Evolutionary conservation across 331 rosid genomes (phyloP).

Genomic region (Phaseolus coccineus): DNA sequence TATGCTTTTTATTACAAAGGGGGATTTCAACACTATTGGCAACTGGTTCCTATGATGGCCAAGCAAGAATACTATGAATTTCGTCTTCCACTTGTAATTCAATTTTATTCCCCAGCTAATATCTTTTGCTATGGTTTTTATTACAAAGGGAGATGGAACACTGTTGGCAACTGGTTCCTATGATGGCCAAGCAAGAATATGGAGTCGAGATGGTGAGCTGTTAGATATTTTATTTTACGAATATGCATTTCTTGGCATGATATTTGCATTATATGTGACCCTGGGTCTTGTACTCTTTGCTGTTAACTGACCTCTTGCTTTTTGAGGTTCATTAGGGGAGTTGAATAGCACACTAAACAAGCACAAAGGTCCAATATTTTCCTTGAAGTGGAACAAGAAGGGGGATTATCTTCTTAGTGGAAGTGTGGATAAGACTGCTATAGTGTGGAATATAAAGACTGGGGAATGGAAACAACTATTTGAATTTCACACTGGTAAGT

Average conservation of each 20-base stretch:
- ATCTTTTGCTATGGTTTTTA: conserved; percentile 18
- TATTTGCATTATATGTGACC: not conserved
- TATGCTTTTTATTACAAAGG: conserved; percentile 43
- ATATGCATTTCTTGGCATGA: conserved; percentile 34
- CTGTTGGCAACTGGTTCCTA: conserved; percentile 69
- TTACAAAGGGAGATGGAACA: conserved; percentile 60
- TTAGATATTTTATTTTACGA: conserved; percentile 7
- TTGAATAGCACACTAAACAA: conserved; percentile 50
- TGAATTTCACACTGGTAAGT: conserved; percentile 62
- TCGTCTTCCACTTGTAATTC: not conserved
- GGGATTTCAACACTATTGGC: conserved; percentile 62
- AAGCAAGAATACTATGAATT: conserved; percentile 55
- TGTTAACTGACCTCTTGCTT: conserved; percentile 34
- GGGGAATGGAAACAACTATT: conserved; percentile 59
- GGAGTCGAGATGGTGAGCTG: conserved; percentile 56
- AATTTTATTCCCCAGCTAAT: conserved; percentile 1
- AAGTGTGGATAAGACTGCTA: conserved; percentile 52
- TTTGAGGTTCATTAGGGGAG: conserved; percentile 48
- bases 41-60: conserved; percentile 70
- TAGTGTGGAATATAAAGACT: conserved; percentile 55
- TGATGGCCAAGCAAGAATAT: conserved; percentile 71
- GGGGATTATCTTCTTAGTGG: conserved; percentile 61
- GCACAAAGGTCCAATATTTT: conserved; percentile 56
- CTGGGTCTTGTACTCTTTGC: not conserved
- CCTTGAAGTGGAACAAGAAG: conserved; percentile 55